Conservation (phyloP, 1,139 yeast species). For the Taphrina populina region DNA sequence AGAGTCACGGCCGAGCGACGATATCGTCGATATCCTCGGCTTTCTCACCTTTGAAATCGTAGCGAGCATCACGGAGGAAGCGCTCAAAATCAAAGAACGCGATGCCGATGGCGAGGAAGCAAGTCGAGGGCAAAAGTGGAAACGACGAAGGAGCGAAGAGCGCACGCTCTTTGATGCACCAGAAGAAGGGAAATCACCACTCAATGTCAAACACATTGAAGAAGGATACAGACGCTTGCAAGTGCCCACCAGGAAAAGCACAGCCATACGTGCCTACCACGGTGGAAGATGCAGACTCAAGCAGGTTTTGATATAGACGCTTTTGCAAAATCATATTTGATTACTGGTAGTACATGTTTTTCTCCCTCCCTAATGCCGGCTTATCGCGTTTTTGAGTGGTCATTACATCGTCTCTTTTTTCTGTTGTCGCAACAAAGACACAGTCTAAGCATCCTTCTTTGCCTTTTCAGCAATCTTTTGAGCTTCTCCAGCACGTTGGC, state of each 20-base stretch:
- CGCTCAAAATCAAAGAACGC: slow-evolving; percentile 65
- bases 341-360: no score
- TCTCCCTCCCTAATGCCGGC: no score
- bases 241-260: slow-evolving; percentile 10
- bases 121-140: slow-evolving; percentile 13
- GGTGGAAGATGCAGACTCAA: slow-evolving; percentile 24
- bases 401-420: no score
- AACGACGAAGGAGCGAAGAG: slow-evolving; percentile 47
- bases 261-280: slow-evolving; percentile 18
- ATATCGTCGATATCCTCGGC: slow-evolving; percentile 92
- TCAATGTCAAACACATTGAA: slow-evolving; percentile 76
- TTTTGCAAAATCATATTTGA: no score
- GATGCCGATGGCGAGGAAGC: slow-evolving; percentile 48
- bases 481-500: slow-evolving; percentile 27
- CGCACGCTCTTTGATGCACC: slow-evolving; percentile 86
- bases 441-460: slow-evolving; percentile 22
- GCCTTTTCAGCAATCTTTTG: slow-evolving; percentile 33
- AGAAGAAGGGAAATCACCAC: slow-evolving; percentile 79
- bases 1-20: slow-evolving; percentile 92
- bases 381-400: no score
- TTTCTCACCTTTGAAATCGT: slow-evolving; percentile 95
- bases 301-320: slow-evolving; percentile 12
- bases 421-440: no score
- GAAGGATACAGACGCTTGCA: slow-evolving; percentile 92
- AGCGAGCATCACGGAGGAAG: slow-evolving; percentile 89